Evolutionary conservation across 805 yeast species (phyloP), one percentile per base, ranked within the genome.

Genomic region (Huiozyma naganishii): DNA sequence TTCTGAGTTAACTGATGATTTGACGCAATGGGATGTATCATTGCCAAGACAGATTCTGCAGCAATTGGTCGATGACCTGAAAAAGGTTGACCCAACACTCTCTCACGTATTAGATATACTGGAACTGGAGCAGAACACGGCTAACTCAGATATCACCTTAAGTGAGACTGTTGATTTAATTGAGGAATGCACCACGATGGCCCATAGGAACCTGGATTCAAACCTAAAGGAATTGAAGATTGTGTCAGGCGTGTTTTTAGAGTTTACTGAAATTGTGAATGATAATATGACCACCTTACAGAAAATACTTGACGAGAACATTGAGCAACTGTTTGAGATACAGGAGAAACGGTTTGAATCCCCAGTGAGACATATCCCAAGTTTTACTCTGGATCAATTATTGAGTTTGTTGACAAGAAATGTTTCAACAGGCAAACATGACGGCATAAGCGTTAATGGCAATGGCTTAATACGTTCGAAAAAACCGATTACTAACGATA

Each of bases 211-310:
- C 9, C 54, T 67, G 23, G 60, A 62, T 43, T 58, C 57, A 11
- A 43, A 53, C 38, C 41, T 65, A 11, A 42, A 54, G 1, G 49
- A 53, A 0, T 55, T 62, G 40, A 67, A 68, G 51, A 46, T 55
- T 27, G 53, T 57, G 34, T 53, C 71, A 6, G 74, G 68, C 43
- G 56, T 70, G 4, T 60, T 70, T 1, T 55, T 64, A 10, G 76
- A 72, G 46, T 72, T 64, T 50, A 55, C 64, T 44, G 80, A 74
- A 46, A 64, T 74, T 23, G 63, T 60, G 33, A 52, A 54, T 27
- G 55, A 58, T 30, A 68, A 72, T 23, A 65, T 75, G 57, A 64
- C 63, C 32, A 64, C 76, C 4, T 63, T 74, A 13, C 60, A 64
- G 29, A 53, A 50, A 3, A 73, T 72, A 41, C 57, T 73, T 17